Evolutionary conservation across 163 green algal genomes (phyloP), one percentile per base, ranked within the genome.

Genomic region (Scenedesmus sp.): DNA sequence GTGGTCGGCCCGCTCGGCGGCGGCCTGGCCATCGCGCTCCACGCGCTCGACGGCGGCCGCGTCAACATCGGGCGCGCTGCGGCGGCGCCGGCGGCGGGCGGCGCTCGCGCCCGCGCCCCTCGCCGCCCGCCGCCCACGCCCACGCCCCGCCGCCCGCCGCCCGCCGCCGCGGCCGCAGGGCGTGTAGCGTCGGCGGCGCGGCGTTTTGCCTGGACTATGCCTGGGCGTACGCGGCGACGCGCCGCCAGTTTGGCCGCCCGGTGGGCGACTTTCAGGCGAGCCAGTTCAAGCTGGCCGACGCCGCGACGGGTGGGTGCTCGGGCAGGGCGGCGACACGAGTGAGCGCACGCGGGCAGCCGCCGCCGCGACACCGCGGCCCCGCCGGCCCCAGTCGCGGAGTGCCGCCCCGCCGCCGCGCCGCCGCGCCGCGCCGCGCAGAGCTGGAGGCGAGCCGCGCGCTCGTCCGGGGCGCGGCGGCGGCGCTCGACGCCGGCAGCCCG

Each of bases 1-100:
- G 64, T 84, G 18, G 56, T 97, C 17, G 92, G 92, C 13, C 47
- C 77, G 51, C 81, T 91, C 70, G 92, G 92, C 5, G 60, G 90
- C 36, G 93, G 93, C 26, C 96, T 97, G 29, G 63, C 39, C 34
- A 96, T 97, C 60, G 93, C 93, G 2, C 95, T 97, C 90, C 75
- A 72, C 58, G 89, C 85, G 69, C 86, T 97, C 51, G 91, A 97
- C 76, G 90, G 92, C n/a, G 92, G 92, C 15, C 81, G 92, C 26
- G 86, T 97, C 77, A 97, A 97, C 82, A 97, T 97, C 47, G 92
- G 39, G n/a, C n/a, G n/a, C n/a, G n/a, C n/a, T n/a, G n/a, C n/a
- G n/a, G n/a, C n/a, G n/a, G n/a, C n/a, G n/a, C n/a, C n/a, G n/a
- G n/a, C n/a, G n/a, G n/a, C n/a, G n/a, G n/a, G n/a, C n/a, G n/a